A percentile compares a stretch with the other conserved stretches of the same genome.
These are phyloP conservation scores for Neonothopanus nambi DNA, from an alignment of 1,284 basidiomycete genomes.

Conservation along the genomic window DNA sequence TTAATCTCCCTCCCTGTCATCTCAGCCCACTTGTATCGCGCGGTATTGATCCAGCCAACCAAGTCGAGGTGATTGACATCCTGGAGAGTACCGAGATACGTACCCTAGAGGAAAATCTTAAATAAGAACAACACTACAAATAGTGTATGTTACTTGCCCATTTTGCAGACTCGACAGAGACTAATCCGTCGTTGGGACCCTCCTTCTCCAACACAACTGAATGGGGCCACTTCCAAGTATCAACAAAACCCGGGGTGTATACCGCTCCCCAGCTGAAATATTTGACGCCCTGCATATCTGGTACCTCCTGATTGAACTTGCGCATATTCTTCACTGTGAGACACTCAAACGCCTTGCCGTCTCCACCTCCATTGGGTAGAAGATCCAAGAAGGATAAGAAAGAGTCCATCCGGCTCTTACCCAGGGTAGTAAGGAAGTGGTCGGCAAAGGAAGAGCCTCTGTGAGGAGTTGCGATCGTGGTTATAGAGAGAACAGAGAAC, in stretches of 20 bases:
- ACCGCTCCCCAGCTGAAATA: conserved; percentile 95
- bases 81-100: conserved; percentile 82
- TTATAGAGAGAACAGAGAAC: conserved; percentile 77
- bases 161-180: conserved; percentile 80
- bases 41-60: conserved; percentile 82
- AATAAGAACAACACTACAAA: neutral
- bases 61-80: conserved; percentile 93
- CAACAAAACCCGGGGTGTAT: conserved; percentile 85
- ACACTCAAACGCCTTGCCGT: conserved; percentile 88
- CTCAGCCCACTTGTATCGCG: conserved; percentile 83
- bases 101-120: conserved; percentile 50
- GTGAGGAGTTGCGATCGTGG: conserved; percentile 93
- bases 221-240: conserved; percentile 89
- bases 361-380: conserved; percentile 84
- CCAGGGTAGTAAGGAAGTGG: conserved; percentile 83
- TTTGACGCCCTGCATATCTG: conserved; percentile 73
- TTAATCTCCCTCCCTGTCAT: conserved; percentile 87
- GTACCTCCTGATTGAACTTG: conserved; percentile 83
- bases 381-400: conserved; percentile 73
- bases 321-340: conserved; percentile 87
- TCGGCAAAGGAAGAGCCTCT: conserved; percentile 93
- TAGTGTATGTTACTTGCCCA: conserved; percentile 44
- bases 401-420: conserved; percentile 62
- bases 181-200: conserved; percentile 90
- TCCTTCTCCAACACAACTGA: conserved; percentile 85